phyloP scores from a whole-genome alignment of 139 green algal species.

The Yamagishiella unicocca region DNA sequence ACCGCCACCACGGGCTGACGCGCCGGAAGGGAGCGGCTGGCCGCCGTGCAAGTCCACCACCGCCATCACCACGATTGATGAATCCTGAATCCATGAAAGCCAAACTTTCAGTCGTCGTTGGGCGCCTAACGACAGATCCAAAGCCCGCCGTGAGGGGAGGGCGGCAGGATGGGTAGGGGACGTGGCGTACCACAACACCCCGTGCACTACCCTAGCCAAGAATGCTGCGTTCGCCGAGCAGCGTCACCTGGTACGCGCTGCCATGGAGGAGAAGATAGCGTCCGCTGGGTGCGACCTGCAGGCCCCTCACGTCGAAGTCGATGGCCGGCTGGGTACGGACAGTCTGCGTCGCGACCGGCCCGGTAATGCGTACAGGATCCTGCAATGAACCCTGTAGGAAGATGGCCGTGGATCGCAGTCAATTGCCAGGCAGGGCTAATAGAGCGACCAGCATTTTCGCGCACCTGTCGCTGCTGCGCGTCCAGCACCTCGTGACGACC shows the following conservation, averaged over 20 bases:
- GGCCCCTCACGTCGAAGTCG: slow-evolving; percentile 30
- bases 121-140: no score
- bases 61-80: background rate
- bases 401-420: no score
- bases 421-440: no score
- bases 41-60: slow-evolving; percentile 55
- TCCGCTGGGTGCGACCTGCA: slow-evolving; percentile 24
- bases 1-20: background rate
- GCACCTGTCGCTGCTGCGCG: slow-evolving; percentile 38
- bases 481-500: slow-evolving; percentile 34
- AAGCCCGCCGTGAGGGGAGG: background rate
- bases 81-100: background rate
- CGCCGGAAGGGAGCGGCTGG: background rate
- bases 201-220: no score
- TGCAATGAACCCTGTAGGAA: slow-evolving; percentile 12
- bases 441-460: background rate
- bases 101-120: no score
- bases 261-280: slow-evolving; percentile 29
- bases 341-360: background rate
- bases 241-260: background rate
- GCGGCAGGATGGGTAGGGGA: background rate
- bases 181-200: no score
- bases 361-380: background rate
- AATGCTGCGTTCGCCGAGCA: no score
- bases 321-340: background rate